These are phyloP conservation scores for Kodamaea alishanica DNA, from an alignment of 1,139 yeast genomes.

Conservation along the genomic window DNA sequence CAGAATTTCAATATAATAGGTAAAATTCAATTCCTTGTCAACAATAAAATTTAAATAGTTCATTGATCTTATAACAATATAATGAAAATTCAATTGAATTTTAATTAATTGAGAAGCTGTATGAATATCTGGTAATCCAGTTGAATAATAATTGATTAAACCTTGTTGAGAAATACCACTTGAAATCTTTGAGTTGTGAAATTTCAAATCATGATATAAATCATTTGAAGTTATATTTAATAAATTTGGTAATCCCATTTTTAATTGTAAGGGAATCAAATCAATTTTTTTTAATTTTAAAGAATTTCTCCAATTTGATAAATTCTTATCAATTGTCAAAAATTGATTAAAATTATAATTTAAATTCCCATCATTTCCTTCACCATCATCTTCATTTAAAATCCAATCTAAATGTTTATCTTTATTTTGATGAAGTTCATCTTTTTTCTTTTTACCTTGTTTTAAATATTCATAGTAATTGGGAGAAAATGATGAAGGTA, in stretches of 20 bases:
- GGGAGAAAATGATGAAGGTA: constrained; percentile 50
- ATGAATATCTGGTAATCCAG: constrained; percentile 39
- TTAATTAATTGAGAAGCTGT: constrained; percentile 42
- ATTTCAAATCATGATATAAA: constrained; percentile 33
- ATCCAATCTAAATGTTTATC: constrained; percentile 43
- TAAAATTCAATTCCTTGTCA: constrained; percentile 40
- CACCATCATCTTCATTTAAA: constrained; percentile 48
- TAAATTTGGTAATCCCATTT: constrained; percentile 36
- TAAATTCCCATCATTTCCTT: constrained; percentile 49
- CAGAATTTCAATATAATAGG: constrained; percentile 35
- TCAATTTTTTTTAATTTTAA: constrained; percentile 31
- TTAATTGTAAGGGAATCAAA: constrained; percentile 27
- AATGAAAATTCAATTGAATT: constrained; percentile 46
- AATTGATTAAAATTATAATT: constrained; percentile 47
- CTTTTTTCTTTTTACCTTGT: constrained; percentile 22
- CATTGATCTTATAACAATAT: constrained; percentile 40
- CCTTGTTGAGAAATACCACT: constrained; percentile 31
- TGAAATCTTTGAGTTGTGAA: constrained; percentile 8
- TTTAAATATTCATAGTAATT: constrained; percentile 47
- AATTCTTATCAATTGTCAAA: constrained; percentile 41
- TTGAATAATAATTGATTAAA: constrained; percentile 25
- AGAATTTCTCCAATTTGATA: constrained; percentile 42
- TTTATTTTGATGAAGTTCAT: constrained; percentile 18
- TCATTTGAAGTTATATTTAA: constrained; percentile 23
- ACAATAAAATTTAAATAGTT: constrained; percentile 47